Conservation (phyloP, 1,284 basidiomycete genomes). For the Ceratobasidium sp. region DNA sequence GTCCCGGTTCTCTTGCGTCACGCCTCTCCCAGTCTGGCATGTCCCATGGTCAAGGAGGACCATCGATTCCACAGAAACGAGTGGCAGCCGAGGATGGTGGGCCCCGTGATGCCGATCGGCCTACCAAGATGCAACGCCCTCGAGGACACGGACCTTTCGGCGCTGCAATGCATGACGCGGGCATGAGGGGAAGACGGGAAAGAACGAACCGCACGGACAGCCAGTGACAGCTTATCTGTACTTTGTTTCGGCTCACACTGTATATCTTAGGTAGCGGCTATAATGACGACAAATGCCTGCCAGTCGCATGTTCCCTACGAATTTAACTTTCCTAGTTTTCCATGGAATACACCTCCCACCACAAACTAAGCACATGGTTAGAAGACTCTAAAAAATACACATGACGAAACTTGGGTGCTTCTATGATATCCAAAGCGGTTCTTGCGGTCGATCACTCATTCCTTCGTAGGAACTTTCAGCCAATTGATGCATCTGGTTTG, state of each 20-base stretch:
- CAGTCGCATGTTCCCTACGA: background rate
- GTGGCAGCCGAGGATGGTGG: slow-evolving; percentile 12
- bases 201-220: slow-evolving; percentile 9
- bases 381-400: background rate
- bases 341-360: background rate
- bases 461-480: background rate
- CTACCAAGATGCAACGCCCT: slow-evolving; percentile 17
- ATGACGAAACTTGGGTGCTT: no score
- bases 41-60: background rate
- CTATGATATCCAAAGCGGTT: no score
- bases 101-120: slow-evolving; percentile 18
- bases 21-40: slow-evolving; percentile 23
- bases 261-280: slow-evolving; percentile 1
- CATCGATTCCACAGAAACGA: slow-evolving; percentile 32
- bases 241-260: background rate
- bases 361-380: background rate
- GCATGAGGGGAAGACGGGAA: slow-evolving; percentile 32
- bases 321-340: background rate
- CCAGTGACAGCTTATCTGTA: background rate
- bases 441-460: background rate
- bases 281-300: background rate
- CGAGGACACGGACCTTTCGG: slow-evolving; percentile 17
- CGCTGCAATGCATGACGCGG: slow-evolving; percentile 26
- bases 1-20: slow-evolving; percentile 12
- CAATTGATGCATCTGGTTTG: background rate